These are phyloP conservation scores for Marchantia polymorpha DNA, from an alignment of 225 moss, liverwort and hornwort genomes.

Conservation along the genomic window DNA sequence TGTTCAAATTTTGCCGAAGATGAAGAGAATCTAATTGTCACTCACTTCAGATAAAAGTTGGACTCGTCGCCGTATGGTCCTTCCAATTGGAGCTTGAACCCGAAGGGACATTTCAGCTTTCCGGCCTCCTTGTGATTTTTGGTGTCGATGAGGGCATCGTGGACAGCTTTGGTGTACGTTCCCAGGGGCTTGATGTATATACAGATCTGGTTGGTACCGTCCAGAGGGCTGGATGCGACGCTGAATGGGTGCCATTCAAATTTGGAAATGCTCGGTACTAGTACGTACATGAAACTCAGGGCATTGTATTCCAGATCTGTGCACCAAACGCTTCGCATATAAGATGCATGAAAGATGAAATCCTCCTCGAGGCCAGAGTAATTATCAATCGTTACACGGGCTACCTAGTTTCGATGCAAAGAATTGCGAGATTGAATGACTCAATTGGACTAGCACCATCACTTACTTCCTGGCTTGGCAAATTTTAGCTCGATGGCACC, in stretches of 20 bases:
- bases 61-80: slow-evolving; percentile 65
- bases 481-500: slow-evolving; percentile 72
- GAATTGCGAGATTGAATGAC: too few species aligned
- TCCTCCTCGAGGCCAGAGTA: too few species aligned
- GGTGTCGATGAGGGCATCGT: slow-evolving; percentile 40
- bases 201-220: slow-evolving; percentile 41
- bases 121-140: slow-evolving; percentile 24
- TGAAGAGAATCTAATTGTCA: not conserved
- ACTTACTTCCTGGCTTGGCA: slow-evolving; percentile 41
- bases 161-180: slow-evolving; percentile 26
- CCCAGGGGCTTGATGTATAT: slow-evolving; percentile 70
- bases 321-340: not conserved
- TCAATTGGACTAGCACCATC: too few species aligned
- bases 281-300: slow-evolving; percentile 60
- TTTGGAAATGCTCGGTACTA: slow-evolving; percentile 52
- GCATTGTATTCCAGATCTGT: slow-evolving; percentile 43
- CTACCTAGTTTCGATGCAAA: too few species aligned
- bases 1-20: not conserved
- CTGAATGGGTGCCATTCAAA: slow-evolving; percentile 80
- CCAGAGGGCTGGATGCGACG: slow-evolving; percentile 59
- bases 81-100: slow-evolving; percentile 42
- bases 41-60: slow-evolving; percentile 40
- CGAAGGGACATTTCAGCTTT: slow-evolving; percentile 36
- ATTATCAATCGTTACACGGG: too few species aligned
- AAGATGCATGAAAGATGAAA: too few species aligned